These are phyloP conservation scores for Boletus sensibilis DNA, from an alignment of 768 basidiomycete genomes.

Conservation along the genomic window DNA sequence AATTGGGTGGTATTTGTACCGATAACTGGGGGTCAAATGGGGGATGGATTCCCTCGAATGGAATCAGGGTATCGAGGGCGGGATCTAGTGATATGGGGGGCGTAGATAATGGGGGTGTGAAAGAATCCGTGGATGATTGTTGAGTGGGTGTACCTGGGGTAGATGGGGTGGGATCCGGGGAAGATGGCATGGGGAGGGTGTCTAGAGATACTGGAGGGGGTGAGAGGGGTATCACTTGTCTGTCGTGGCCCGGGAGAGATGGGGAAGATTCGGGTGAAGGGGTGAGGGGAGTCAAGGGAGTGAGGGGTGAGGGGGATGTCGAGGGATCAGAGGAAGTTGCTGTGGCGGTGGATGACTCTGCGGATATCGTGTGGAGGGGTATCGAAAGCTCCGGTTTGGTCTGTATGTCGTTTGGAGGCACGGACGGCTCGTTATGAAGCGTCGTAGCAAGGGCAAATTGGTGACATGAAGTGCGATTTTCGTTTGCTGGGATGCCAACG, in stretches of 20 bases:
- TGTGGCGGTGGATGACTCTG: not conserved
- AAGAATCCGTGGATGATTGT: not conserved
- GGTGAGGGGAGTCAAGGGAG: slow-evolving; percentile 24
- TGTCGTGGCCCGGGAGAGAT: slow-evolving; percentile 26
- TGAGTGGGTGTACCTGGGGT: not conserved
- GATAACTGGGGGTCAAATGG: slow-evolving; percentile 21
- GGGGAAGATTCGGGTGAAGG: slow-evolving; percentile 24
- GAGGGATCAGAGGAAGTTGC: not conserved
- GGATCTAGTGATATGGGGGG: slow-evolving; percentile 18
- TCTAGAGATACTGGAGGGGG: slow-evolving; percentile 10
- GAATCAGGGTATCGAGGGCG: slow-evolving; percentile 27
- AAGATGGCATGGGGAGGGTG: not conserved
- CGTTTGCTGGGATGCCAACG: not conserved
- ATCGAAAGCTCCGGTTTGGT: not conserved
- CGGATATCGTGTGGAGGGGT: not conserved
- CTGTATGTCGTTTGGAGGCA: not conserved
- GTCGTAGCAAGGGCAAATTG: too few species aligned
- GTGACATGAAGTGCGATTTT: not conserved
- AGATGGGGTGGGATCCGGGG: not conserved
- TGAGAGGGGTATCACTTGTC: slow-evolving; percentile 10
- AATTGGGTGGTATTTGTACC: slow-evolving; percentile 15
- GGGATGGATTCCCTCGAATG: slow-evolving; percentile 23
- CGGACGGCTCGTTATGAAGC: not conserved
- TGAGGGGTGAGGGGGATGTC: slow-evolving; percentile 15
- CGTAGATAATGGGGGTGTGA: slow-evolving; percentile 1